phyloP scores from a whole-genome alignment of 2,329 filamentous ascomycete species.

The Penicillium digitatum region DNA sequence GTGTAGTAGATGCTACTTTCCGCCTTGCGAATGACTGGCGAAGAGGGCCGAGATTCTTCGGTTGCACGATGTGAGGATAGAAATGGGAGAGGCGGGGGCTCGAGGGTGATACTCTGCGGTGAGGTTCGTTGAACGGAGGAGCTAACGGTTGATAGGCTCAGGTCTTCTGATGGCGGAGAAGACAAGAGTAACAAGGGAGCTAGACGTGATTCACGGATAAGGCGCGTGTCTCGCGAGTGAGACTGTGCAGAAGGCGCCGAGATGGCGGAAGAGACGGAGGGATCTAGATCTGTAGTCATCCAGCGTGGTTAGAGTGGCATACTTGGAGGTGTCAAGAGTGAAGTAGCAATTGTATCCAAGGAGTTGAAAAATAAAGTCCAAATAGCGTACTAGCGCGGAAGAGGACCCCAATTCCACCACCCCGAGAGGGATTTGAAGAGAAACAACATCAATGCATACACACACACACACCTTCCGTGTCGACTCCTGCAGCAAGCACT shows the following conservation, averaged over 20 bases:
- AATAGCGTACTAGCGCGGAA: slow-evolving; percentile 18
- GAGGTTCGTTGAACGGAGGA: slow-evolving; percentile 32
- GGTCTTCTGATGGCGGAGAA: slow-evolving; percentile 36
- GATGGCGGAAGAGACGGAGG: slow-evolving; percentile 37
- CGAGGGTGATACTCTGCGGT: slow-evolving; percentile 28
- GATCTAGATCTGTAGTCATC: slow-evolving; percentile 35
- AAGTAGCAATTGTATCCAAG: slow-evolving; percentile 3
- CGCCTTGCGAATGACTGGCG: slow-evolving; percentile 41
- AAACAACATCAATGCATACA: slow-evolving; percentile 17
- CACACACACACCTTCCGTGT: slow-evolving; percentile 46
- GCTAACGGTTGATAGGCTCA: slow-evolving; percentile 35
- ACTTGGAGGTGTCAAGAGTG: slow-evolving; percentile 4
- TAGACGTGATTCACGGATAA: slow-evolving; percentile 29
- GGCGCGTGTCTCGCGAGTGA: slow-evolving; percentile 27
- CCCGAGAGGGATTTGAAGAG: slow-evolving; percentile 1
- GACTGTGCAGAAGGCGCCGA: slow-evolving; percentile 35
- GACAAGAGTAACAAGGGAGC: slow-evolving; percentile 32
- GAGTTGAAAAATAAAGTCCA: slow-evolving; percentile 4
- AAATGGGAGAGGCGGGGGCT: slow-evolving; percentile 30
- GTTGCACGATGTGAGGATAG: slow-evolving; percentile 32
- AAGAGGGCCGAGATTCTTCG: slow-evolving; percentile 38
- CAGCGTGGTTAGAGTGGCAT: slow-evolving; percentile 13
- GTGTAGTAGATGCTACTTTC: slow-evolving; percentile 60
- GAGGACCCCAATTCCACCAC: slow-evolving; percentile 5
- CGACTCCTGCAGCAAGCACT: slow-evolving; percentile 47